Percentiles rank a stretch among this genome's conserved stretches.
These are phyloP conservation scores for Blastobotrys chiropterorum DNA, from an alignment of 805 yeast species.

Conservation along the genomic window DNA sequence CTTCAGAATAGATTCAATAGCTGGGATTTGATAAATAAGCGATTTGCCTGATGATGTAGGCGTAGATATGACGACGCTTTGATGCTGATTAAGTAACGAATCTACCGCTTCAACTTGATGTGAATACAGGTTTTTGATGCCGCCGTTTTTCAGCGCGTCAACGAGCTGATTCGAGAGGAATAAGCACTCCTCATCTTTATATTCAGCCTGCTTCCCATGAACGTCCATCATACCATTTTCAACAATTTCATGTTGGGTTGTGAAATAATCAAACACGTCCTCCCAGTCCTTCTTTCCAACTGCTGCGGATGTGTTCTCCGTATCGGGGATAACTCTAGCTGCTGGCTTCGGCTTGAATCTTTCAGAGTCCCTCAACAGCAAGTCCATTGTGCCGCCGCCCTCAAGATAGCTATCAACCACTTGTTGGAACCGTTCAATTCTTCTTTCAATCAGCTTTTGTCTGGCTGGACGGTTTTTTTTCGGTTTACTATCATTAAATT, in stretches of 20 bases:
- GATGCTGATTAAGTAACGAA: constrained; percentile 42
- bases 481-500: constrained; percentile 56
- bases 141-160: constrained; percentile 12
- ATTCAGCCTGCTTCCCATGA: not conserved
- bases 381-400: constrained; percentile 21
- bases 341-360: not conserved
- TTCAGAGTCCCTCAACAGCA: not conserved
- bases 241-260: not conserved
- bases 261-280: not conserved
- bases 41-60: constrained; percentile 97
- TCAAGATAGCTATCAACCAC: constrained; percentile 36
- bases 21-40: constrained; percentile 83
- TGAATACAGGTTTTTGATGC: constrained; percentile 51
- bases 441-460: constrained; percentile 50
- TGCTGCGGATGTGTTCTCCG: not conserved
- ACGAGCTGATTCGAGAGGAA: not conserved
- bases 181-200: not conserved
- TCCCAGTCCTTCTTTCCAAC: not conserved
- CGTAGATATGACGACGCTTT: constrained; percentile 82
- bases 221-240: not conserved
- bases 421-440: constrained; percentile 47
- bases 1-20: constrained; percentile 37
- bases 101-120: constrained; percentile 82
- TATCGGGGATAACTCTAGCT: not conserved
- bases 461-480: constrained; percentile 40